phyloP scores from a whole-genome alignment of 2,329 filamentous ascomycete species.

The Penicillium sp. region DNA sequence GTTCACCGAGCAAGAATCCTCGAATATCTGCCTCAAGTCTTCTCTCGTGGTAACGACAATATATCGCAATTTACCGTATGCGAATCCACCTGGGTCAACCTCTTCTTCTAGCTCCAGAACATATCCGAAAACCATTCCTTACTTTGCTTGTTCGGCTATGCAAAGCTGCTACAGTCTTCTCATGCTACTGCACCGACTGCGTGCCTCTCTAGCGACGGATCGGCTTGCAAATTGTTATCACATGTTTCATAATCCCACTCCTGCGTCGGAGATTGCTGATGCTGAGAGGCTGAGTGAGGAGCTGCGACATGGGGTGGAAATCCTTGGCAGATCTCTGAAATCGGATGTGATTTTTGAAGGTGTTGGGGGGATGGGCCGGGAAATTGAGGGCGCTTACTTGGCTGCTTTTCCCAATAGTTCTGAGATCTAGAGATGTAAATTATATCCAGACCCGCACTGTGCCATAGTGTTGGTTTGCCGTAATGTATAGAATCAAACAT shows the following conservation, averaged over 20 bases:
- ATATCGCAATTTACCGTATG: conserved; percentile 17
- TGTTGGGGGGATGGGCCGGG: conserved; percentile 19
- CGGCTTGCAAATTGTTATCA: conserved; percentile 20
- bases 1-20: conserved; percentile 25
- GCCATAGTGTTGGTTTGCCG: not conserved
- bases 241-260: conserved; percentile 19
- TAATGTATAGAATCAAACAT: not conserved
- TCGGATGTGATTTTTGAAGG: conserved; percentile 24
- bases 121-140: conserved; percentile 20
- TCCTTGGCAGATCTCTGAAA: conserved; percentile 16
- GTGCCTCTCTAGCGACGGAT: conserved; percentile 16
- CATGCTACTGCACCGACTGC: conserved; percentile 24
- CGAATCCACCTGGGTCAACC: not conserved
- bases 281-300: conserved; percentile 24
- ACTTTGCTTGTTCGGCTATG: conserved; percentile 23
- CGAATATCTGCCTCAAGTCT: conserved; percentile 25
- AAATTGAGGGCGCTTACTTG: conserved; percentile 23
- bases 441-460: not conserved
- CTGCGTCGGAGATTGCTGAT: conserved; percentile 22
- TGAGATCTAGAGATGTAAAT: conserved; percentile 4
- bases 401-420: conserved; percentile 14
- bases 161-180: conserved; percentile 24
- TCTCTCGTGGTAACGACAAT: conserved; percentile 18
- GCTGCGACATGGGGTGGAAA: conserved; percentile 19
- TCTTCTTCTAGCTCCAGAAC: not conserved